Evolutionary conservation across 305 asterid genomes (phyloP), one percentile per base, ranked within the genome.

Genomic region (Fraxinus sp.): DNA sequence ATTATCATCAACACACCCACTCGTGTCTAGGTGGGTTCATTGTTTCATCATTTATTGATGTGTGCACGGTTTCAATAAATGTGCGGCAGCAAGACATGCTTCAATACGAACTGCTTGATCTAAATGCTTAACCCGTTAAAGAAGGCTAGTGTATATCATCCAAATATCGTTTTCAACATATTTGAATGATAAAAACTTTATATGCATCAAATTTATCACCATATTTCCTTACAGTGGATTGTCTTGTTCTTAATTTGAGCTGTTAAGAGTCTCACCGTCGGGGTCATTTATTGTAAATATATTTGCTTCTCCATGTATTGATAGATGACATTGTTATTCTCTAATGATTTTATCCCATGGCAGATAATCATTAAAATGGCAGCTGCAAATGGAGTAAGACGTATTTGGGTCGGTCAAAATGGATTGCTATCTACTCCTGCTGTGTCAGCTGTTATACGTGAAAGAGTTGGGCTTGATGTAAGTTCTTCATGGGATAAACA

Each of bases 401-500:
- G 97, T 70, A 86, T 96, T 77, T 96, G 99, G 98, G 97, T 96
- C 86, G 99, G 98, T 81, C 98, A 90, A 90, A 93, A 96, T 82
- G 92, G 97, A 39, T 87, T 96, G 89, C 83, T 96, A 82, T 94
- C 99, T 71, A 96, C 98, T 83, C 99, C 98, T 80, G 98, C 98
- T 84, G 98, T 96, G 76, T 94, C 99, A 62, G 93, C 91, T 82
- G 97, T 93, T 80, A 88, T 96, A 35, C 97, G 98, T 26, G 97
- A 95, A 79, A 90, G 99, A 90, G 94, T 94, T 59, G 97, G 87
- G 79, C 84, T 84, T 79, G 99, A 92, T 90, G 99, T 96, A 90
- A 85, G 94, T 85, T 44, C 74, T 83, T 72, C 68, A 81, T 32
- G 16, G 73, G 73, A 64, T 26, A 57, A 52, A n/a, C 75, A 64